phyloP scores from a whole-genome alignment of 352 stramenopile genomes.

The Peronospora destructor region DNA sequence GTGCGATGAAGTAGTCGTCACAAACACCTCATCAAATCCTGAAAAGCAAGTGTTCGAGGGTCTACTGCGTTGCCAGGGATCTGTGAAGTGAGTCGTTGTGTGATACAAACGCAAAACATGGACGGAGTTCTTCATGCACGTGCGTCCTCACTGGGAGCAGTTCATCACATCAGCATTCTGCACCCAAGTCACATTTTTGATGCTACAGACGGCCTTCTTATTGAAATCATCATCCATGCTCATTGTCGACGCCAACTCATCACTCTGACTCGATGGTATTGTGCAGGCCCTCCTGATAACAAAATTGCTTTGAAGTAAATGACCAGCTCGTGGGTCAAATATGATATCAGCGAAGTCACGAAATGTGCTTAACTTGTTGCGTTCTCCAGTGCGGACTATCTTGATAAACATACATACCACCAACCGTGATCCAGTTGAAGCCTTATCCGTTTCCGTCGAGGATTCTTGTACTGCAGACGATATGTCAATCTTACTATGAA shows the following conservation, averaged over 20 bases:
- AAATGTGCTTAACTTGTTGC: not conserved
- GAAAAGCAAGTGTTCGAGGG: constrained; percentile 36
- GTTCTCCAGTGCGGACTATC: constrained; percentile 37
- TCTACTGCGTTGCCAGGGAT: not conserved
- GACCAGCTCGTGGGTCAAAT: constrained; percentile 39
- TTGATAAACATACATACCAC: constrained; percentile 37
- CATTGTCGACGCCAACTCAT: not conserved
- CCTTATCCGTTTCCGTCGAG: too few relatives aligned
- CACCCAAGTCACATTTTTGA: constrained; percentile 56
- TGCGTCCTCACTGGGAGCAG: constrained; percentile 22
- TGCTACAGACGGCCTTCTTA: constrained; percentile 40
- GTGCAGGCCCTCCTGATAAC: constrained; percentile 32
- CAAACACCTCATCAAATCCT: constrained; percentile 65
- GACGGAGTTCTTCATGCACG: constrained; percentile 16
- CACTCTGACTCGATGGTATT: not conserved
- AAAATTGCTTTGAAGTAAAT: constrained; percentile 28
- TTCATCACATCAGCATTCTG: constrained; percentile 39
- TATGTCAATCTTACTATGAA: too few relatives aligned
- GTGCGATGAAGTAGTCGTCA: constrained; percentile 11
- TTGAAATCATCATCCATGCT: constrained; percentile 48
- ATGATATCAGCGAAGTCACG: constrained; percentile 19
- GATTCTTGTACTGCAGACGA: too few relatives aligned
- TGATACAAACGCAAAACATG: constrained; percentile 30
- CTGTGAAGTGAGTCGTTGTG: too few relatives aligned
- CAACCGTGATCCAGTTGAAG: constrained; percentile 18